phyloP scores from a whole-genome alignment of 140 eudicot species.

The Stevia rebaudiana region DNA sequence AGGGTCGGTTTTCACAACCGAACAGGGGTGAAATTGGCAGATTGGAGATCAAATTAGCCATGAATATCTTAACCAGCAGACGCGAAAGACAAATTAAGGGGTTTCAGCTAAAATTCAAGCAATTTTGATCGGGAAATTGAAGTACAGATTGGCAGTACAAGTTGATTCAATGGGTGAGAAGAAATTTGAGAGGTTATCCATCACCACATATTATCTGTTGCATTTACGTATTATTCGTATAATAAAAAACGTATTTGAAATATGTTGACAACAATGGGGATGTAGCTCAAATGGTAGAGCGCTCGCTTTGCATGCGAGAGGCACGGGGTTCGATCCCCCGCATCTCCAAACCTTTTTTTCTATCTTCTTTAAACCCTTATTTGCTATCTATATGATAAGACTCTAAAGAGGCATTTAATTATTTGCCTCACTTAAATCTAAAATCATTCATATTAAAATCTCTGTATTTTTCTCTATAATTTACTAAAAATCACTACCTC shows the following conservation, averaged over 20 bases:
- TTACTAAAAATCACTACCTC: too few relatives aligned
- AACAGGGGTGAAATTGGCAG: slow-evolving; percentile 40
- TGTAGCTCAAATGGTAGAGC: slow-evolving; percentile 97
- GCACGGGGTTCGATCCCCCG: slow-evolving; percentile 91
- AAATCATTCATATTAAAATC: too few relatives aligned
- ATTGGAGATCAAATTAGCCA: slow-evolving; percentile 25
- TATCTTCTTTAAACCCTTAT: too few relatives aligned
- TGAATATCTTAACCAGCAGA: slow-evolving; percentile 5
- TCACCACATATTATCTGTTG: background rate
- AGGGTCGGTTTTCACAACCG: slow-evolving; percentile 32
- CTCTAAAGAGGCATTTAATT: too few relatives aligned
- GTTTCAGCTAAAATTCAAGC: background rate
- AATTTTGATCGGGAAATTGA: background rate
- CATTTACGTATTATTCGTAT: background rate
- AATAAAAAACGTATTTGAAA: too few relatives aligned
- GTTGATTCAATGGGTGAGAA: slow-evolving; percentile 54
- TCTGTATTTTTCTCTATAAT: too few relatives aligned
- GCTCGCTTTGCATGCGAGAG: slow-evolving; percentile 90
- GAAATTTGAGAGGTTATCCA: background rate
- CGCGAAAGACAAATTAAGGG: background rate
- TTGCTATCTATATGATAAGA: too few relatives aligned
- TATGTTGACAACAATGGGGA: slow-evolving; percentile 49
- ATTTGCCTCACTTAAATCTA: too few relatives aligned
- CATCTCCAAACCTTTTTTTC: slow-evolving; percentile 40
- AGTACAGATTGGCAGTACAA: background rate